A percentile compares a stretch with the other conserved stretches of the same genome.
These are phyloP conservation scores for Dillenia turbinata DNA, from an alignment of 164 flowering plant genomes.

Conservation along the genomic window DNA sequence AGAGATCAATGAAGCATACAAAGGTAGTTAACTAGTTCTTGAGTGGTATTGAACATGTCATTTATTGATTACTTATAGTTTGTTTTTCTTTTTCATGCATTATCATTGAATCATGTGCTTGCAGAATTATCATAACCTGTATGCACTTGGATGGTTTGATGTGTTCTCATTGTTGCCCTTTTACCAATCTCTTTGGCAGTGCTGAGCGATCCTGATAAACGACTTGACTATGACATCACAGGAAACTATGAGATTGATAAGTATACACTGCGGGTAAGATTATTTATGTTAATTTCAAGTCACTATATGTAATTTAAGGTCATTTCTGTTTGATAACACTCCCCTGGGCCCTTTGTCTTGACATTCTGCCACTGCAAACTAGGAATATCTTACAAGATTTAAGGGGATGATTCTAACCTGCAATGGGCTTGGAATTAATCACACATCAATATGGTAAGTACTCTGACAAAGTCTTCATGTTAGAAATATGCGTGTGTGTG, in stretches of 20 bases:
- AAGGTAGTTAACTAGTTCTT: slow-evolving; percentile 33
- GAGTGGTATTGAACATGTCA: neutral
- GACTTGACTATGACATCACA: slow-evolving; percentile 69
- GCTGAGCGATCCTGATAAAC: slow-evolving; percentile 68
- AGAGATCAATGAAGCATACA: slow-evolving; percentile 83
- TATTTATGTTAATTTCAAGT: slow-evolving; percentile 1
- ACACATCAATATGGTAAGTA: slow-evolving; percentile 55
- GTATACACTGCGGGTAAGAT: slow-evolving; percentile 62
- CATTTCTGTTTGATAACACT: neutral
- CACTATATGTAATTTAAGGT: neutral
- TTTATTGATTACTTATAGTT: too few species aligned
- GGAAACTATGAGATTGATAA: slow-evolving; percentile 78
- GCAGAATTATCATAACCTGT: too few species aligned
- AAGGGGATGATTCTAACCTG: slow-evolving; percentile 92
- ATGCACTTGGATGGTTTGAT: too few species aligned
- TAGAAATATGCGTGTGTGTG: neutral
- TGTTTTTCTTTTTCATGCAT: too few species aligned
- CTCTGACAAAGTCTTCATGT: neutral
- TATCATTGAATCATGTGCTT: too few species aligned
- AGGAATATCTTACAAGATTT: slow-evolving; percentile 83
- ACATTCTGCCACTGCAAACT: slow-evolving; percentile 11
- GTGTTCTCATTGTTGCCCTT: neutral
- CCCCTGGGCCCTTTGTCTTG: neutral
- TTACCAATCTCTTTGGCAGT: slow-evolving; percentile 32
- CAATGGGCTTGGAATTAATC: slow-evolving; percentile 80